A percentile compares a stretch with the other conserved stretches of the same genome.
Conservation (phyloP, 148 eudicot genomes). For the Spergularia marina region DNA sequence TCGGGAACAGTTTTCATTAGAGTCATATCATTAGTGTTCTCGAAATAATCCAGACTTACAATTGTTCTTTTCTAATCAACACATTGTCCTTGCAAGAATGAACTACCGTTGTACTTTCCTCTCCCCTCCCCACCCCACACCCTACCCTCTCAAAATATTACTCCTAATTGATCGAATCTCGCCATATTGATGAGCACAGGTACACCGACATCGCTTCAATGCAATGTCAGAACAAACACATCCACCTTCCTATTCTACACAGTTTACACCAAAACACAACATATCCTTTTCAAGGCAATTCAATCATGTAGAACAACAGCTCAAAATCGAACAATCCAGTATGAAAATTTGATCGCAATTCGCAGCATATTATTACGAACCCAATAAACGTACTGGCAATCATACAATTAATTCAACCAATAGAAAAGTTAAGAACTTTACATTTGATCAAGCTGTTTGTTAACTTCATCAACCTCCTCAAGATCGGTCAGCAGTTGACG, state of each 20-base stretch:
- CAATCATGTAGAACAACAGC: background rate
- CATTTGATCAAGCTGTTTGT: slow-evolving; percentile 97
- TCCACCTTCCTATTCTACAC: background rate
- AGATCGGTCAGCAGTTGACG: slow-evolving; percentile 91
- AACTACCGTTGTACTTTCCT: too few species aligned
- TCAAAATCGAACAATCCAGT: background rate
- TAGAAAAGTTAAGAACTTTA: slow-evolving; percentile 15
- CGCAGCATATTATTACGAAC: background rate
- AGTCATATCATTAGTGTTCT: too few species aligned
- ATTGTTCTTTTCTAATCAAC: too few species aligned
- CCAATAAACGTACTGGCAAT: background rate
- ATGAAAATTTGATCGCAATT: background rate
- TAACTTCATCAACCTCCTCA: slow-evolving; percentile 95
- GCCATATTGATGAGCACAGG: too few species aligned
- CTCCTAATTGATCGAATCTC: too few species aligned
- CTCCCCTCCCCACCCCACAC: too few species aligned
- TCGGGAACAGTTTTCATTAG: too few species aligned
- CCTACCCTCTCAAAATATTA: too few species aligned
- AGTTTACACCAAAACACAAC: background rate
- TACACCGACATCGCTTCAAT: too few species aligned
- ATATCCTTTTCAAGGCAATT: background rate
- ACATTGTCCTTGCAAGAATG: too few species aligned
- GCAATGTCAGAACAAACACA: background rate
- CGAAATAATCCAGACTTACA: too few species aligned
- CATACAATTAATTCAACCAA: background rate